Percentiles rank a stretch among this genome's conserved stretches.
Evolutionary conservation across 306 rosid species (phyloP).

Genomic region (Crotalaria pallida): DNA sequence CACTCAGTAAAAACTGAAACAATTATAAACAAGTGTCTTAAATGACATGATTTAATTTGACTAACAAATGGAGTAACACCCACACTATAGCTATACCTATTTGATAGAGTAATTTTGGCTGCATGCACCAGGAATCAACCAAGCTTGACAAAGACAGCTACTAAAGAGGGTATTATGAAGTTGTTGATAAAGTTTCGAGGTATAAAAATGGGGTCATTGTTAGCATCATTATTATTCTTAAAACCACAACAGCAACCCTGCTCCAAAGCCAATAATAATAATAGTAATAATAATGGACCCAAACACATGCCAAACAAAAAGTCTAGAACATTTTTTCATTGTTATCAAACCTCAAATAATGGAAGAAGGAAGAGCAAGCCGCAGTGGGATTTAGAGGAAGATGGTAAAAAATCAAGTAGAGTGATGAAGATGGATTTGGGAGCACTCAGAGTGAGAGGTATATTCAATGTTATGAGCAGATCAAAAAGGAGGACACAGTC

Average conservation of each 20-base stretch:
- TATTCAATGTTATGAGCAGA: conserved; percentile 29
- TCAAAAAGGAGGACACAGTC: conserved; percentile 38
- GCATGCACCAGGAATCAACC: conserved; percentile 19
- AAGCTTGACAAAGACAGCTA: conserved; percentile 9
- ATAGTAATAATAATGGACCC: not conserved
- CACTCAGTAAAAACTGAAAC: too few relatives aligned
- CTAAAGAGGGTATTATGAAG: conserved; percentile 37
- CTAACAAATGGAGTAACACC: too few relatives aligned
- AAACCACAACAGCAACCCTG: conserved; percentile 23
- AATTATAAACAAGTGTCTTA: too few relatives aligned
- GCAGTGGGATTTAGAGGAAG: conserved; percentile 9
- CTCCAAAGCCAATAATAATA: not conserved
- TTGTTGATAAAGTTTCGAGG: conserved; percentile 40
- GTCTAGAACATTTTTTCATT: conserved; percentile 11
- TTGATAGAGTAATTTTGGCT: not conserved
- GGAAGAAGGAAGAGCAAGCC: not conserved
- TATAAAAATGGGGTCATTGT: conserved; percentile 28
- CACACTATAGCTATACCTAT: too few relatives aligned
- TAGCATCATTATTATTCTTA: conserved; percentile 30
- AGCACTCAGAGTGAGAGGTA: conserved; percentile 29
- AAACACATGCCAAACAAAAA: conserved; percentile 11
- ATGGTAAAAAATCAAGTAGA: conserved; percentile 5
- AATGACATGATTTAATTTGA: not conserved
- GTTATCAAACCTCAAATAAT: conserved; percentile 25
- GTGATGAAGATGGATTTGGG: conserved; percentile 40